These are phyloP conservation scores for Trametes punicea DNA, from an alignment of 768 basidiomycete genomes.

Conservation along the genomic window DNA sequence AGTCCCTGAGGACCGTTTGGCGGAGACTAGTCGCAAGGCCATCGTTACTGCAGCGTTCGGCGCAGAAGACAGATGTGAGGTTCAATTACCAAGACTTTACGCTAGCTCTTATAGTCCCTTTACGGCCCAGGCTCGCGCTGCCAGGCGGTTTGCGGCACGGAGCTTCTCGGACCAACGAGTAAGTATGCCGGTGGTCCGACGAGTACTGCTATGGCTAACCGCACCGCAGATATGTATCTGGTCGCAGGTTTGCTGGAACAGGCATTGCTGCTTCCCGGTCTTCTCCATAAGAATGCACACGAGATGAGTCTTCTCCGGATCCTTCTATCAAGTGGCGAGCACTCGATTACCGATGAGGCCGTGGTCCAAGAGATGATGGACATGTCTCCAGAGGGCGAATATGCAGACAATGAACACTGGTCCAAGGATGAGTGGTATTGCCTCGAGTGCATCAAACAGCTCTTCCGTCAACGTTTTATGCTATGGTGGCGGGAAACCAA, in stretches of 20 bases:
- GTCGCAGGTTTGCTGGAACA: constrained; percentile 7
- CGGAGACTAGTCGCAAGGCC: not conserved
- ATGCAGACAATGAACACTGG: constrained; percentile 18
- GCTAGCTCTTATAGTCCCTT: too few relatives aligned
- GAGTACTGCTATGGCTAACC: not conserved
- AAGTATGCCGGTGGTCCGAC: not conserved
- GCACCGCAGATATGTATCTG: constrained; percentile 17
- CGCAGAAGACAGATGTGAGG: constrained; percentile 26
- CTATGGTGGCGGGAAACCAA: constrained; percentile 23
- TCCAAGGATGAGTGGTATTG: constrained; percentile 28
- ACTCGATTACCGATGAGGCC: not conserved
- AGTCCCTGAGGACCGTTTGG: not conserved
- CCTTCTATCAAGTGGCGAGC: not conserved
- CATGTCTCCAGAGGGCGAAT: not conserved
- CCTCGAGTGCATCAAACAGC: constrained; percentile 18
- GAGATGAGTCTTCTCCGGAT: constrained; percentile 10
- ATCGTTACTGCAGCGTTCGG: constrained; percentile 24
- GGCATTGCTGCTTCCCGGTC: constrained; percentile 2
- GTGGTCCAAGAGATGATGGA: constrained; percentile 9
- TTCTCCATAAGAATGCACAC: constrained; percentile 3
- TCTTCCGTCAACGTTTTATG: constrained; percentile 21
- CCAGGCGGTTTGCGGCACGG: constrained; percentile 8
- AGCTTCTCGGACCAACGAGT: constrained; percentile 31
- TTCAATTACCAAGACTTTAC: not conserved
- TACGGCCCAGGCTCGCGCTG: constrained; percentile 21